Percentiles rank a stretch among this genome's conserved stretches.
Evolutionary conservation across 768 basidiomycete species (phyloP).

Genomic region (Cystobasidium ongulense): DNA sequence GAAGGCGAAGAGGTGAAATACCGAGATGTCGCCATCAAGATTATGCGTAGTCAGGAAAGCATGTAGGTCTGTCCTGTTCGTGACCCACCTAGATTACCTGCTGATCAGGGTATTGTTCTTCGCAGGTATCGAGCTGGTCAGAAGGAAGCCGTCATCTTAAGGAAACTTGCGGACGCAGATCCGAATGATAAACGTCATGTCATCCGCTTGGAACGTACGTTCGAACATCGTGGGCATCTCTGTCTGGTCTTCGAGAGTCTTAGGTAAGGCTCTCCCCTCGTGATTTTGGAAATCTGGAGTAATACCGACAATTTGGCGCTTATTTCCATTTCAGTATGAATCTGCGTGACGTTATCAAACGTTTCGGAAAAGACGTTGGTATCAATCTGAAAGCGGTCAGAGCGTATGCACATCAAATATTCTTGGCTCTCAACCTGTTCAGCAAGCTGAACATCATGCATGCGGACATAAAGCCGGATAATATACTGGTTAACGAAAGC

Average conservation of each 20-base stretch:
- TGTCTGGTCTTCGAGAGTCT: conserved; percentile 92
- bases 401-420: conserved; percentile 95
- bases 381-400: conserved; percentile 93
- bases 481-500: conserved; percentile 88
- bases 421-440: conserved; percentile 73
- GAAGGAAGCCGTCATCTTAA: conserved; percentile 83
- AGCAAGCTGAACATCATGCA: conserved; percentile 91
- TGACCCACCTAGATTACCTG: not conserved
- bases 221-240: conserved; percentile 93
- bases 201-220: conserved; percentile 82
- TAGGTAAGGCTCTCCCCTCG: conserved; percentile 54
- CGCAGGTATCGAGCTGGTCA: conserved; percentile 84
- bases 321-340: conserved; percentile 66
- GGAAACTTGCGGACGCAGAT: conserved; percentile 77
- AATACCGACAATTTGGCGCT: not conserved
- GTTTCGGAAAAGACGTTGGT: conserved; percentile 96
- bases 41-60: conserved; percentile 86
- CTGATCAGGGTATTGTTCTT: not conserved
- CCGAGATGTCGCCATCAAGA: conserved; percentile 72
- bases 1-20: conserved; percentile 51
- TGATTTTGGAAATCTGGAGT: not conserved
- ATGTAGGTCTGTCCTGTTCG: conserved; percentile 57
- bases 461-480: conserved; percentile 97
- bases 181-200: conserved; percentile 96
- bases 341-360: conserved; percentile 90